These are phyloP conservation scores for Acanthamoeba healyi DNA, from an alignment of 208 protist genomes.

Conservation along the genomic window DNA sequence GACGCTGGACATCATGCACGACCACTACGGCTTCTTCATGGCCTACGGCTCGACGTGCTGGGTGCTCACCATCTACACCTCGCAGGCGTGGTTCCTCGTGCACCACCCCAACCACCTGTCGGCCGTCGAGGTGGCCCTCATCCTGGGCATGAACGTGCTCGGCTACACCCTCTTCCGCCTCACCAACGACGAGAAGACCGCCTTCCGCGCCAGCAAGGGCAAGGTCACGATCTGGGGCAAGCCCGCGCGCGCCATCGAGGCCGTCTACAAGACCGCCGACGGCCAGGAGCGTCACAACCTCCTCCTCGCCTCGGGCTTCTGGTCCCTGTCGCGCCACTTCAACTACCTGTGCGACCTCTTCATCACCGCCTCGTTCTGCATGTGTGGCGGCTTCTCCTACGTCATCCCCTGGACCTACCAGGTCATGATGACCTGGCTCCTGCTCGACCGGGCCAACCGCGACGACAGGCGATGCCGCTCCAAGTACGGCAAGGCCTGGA, in stretches of 20 bases:
- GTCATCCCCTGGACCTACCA: constrained; percentile 95
- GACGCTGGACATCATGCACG: constrained; percentile 97
- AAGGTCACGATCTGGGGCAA: constrained; percentile 84
- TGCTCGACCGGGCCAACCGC: constrained; percentile 95
- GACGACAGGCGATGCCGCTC: constrained; percentile 94
- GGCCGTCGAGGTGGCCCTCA: background rate
- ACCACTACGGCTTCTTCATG: constrained; percentile 97
- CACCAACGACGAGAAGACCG: constrained; percentile 87
- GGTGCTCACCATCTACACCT: constrained; percentile 96
- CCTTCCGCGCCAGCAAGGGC: constrained; percentile 82
- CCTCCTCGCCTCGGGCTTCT: constrained; percentile 96
- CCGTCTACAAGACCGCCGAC: constrained; percentile 85
- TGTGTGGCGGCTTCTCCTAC: constrained; percentile 86
- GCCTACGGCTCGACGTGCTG: constrained; percentile 96
- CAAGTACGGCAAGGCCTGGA: constrained; percentile 96
- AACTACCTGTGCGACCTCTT: constrained; percentile 97
- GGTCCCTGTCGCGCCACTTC: constrained; percentile 96
- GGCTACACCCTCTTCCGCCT: constrained; percentile 88
- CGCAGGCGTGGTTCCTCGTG: constrained; percentile 95
- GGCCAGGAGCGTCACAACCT: constrained; percentile 78
- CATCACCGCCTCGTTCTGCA: constrained; percentile 83
- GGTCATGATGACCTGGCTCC: constrained; percentile 91
- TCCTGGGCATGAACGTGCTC: constrained; percentile 76
- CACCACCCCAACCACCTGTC: constrained; percentile 76
- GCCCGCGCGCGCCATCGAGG: constrained; percentile 89